phyloP scores from a whole-genome alignment of 257 asterid genomes.

The Petunia secreta region DNA sequence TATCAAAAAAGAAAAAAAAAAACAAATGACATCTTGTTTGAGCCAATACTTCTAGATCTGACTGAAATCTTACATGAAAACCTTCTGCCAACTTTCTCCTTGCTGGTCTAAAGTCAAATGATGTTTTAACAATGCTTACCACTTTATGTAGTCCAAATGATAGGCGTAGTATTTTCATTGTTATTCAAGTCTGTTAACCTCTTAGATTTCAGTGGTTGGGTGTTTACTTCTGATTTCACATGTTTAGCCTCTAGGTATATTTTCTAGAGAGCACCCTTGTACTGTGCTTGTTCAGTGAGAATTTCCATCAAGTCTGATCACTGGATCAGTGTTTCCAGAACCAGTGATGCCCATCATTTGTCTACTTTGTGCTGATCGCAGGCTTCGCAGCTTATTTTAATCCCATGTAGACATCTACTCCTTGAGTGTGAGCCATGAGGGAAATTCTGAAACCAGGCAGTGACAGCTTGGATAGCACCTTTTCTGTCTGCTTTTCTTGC shows the following conservation, averaged over 20 bases:
- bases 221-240: too few species aligned
- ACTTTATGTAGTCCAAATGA: not conserved
- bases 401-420: not conserved
- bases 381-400: not conserved
- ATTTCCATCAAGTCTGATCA: too few species aligned
- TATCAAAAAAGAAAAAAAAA: too few species aligned
- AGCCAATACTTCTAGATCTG: not conserved
- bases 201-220: too few species aligned
- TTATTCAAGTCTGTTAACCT: too few species aligned
- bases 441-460: not conserved
- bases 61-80: not conserved
- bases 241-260: too few species aligned
- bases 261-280: too few species aligned
- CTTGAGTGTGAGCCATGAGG: not conserved
- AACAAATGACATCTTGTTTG: not conserved
- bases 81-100: not conserved
- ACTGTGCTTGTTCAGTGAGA: too few species aligned
- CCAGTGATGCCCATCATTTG: not conserved
- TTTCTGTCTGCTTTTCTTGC: not conserved
- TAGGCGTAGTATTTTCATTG: not conserved
- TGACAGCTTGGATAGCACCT: not conserved
- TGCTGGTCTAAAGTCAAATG: not conserved
- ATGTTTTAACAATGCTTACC: not conserved
- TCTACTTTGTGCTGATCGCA: not conserved
- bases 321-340: not conserved